Base-by-base conservation (phyloP, 2,329 filamentous ascomycete species). In the Trichoderma breve region DNA sequence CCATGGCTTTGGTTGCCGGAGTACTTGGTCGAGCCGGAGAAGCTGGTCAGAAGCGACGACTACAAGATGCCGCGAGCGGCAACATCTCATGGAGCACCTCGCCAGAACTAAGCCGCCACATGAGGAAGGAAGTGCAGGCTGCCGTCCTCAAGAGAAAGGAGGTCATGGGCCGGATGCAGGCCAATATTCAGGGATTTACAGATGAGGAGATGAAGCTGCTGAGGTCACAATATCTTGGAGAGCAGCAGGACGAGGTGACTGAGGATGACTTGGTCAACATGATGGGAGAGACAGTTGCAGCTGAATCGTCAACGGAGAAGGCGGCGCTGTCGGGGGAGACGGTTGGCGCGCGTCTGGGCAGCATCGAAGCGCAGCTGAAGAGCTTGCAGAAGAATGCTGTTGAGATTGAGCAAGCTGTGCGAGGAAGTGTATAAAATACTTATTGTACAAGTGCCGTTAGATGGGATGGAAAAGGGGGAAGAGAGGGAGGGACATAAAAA, bases 11-110 rank as follows among this genome's bases (percentile, higher is more conserved):
- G 73, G 93, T 99, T 76, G 92, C 91, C 4, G 94, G 94, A 68
- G 91, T 96, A 1, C 86, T 99, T 47, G 95, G 95, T 53, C 89
- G 92, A 67, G 96, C 96, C 1, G 96, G 93, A 11, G 86, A 97
- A 83, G 85, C 88, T 67, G 96, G 96, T 47, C 91, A 94, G 78
- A 82, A 85, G 76, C 87, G 88, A 73, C 88, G 95, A 70, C 82
- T 92, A 57, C 84, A 85, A 53, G 87, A 87, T 58, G 93, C 94
- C 2, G 78, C 84, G 65, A 77, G 82, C 21, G 93, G 93, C 30
- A 78, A 83, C 6, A 85, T 93, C n/a, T 86, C 90, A 4, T 97
- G 89, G 89, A 36, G 80, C 34, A 89, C 84, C 26, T 82, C 84
- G 1, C 72, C 78, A 1, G 84, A 87, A 47, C 78, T 86, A n/a